Conservation (phyloP, 352 stramenopile genomes). For the Phytopythium cucurbitacearum region DNA sequence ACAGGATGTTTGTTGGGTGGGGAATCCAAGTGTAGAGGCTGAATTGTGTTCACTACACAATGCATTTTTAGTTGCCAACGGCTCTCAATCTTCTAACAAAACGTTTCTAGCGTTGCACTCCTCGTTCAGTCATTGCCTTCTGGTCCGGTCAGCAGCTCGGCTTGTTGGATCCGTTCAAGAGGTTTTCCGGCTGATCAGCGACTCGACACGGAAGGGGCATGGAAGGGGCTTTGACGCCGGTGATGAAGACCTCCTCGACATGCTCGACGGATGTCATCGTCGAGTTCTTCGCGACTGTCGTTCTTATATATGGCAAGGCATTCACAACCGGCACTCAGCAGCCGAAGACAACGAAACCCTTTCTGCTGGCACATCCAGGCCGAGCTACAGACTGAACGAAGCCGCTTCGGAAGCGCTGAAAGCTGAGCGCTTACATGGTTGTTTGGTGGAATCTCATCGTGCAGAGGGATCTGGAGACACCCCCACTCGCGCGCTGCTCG, state of each 20-base stretch:
- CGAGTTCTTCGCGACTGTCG: constrained; percentile 28
- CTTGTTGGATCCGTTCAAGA: no score
- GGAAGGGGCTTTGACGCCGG: constrained; percentile 15
- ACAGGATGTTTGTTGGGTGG: no score
- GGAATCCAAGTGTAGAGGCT: no score
- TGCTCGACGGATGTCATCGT: constrained; percentile 25
- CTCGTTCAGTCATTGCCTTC: no score
- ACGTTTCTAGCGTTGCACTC: no score
- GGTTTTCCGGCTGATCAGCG: not conserved
- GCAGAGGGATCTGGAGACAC: constrained; percentile 41
- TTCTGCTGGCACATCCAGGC: constrained; percentile 6
- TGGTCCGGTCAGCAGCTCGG: no score
- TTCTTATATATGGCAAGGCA: constrained; percentile 14
- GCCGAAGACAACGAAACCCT: constrained; percentile 24
- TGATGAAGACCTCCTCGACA: constrained; percentile 28
- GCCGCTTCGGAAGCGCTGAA: constrained; percentile 9
- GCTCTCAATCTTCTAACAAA: no score
- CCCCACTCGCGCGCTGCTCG: constrained; percentile 29
- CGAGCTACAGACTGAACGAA: constrained; percentile 8
- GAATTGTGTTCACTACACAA: no score
- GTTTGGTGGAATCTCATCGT: constrained; percentile 41
- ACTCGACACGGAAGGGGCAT: not conserved
- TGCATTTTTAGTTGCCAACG: no score
- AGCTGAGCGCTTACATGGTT: constrained; percentile 17
- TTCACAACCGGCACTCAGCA: constrained; percentile 22